A percentile compares a stretch with the other conserved stretches of the same genome.
Conservation (phyloP, 305 asterid genomes). For the Nicotiana rustica region DNA sequence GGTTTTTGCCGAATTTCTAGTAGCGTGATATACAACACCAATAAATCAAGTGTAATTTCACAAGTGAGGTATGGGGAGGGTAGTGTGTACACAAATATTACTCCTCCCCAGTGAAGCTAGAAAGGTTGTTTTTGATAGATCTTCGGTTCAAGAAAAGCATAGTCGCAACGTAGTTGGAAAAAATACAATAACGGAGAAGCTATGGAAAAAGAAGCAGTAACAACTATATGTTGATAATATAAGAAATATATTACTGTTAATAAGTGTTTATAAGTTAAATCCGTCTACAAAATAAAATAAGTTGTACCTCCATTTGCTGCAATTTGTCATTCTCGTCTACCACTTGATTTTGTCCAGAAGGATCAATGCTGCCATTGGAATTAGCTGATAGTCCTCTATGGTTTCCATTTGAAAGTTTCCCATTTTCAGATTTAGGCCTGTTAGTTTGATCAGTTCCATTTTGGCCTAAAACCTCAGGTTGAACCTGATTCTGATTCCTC, state of each 20-base stretch:
- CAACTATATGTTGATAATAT: too few relatives aligned
- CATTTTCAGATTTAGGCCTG: constrained; percentile 48
- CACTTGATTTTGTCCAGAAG: constrained; percentile 45
- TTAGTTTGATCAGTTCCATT: constrained; percentile 41
- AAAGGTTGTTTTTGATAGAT: too few relatives aligned
- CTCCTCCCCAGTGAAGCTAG: too few relatives aligned
- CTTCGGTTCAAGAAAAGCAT: too few relatives aligned
- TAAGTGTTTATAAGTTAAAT: background rate
- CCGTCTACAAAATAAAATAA: background rate
- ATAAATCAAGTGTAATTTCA: too few relatives aligned
- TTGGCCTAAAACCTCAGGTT: constrained; percentile 41
- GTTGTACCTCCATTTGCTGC: constrained; percentile 91
- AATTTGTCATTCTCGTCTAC: constrained; percentile 55
- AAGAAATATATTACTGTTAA: background rate
- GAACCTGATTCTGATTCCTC: constrained; percentile 39
- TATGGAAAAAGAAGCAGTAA: too few relatives aligned
- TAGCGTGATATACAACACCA: too few relatives aligned
- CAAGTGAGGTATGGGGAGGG: too few relatives aligned
- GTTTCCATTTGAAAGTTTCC: constrained; percentile 40
- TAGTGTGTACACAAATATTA: too few relatives aligned
- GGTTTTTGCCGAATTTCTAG: too few relatives aligned
- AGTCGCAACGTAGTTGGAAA: too few relatives aligned
- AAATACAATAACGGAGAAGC: too few relatives aligned
- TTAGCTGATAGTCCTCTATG: constrained; percentile 48
- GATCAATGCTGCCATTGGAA: constrained; percentile 36